Conservation (phyloP, 2,329 filamentous ascomycete genomes). For the Pseudogymnoascus sp. region DNA sequence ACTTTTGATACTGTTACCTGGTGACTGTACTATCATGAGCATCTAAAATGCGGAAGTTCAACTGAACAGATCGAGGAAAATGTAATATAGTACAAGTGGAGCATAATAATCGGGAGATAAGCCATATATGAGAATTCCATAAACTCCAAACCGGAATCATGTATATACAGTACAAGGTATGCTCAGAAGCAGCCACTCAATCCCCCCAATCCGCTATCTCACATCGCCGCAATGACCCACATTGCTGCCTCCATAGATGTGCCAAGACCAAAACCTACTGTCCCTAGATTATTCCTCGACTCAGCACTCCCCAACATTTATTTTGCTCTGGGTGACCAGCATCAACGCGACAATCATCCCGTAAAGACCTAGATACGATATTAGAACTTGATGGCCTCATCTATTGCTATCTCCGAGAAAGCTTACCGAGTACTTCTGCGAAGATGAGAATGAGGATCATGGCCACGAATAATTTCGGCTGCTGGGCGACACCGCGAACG, state of each 20-base stretch:
- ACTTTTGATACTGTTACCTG: background rate
- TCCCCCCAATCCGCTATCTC: background rate
- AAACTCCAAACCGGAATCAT: background rate
- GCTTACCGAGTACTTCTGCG: conserved; percentile 69
- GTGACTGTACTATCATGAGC: background rate
- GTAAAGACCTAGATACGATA: conserved; percentile 67
- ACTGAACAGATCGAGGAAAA: background rate
- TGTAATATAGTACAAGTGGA: background rate
- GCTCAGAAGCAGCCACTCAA: background rate
- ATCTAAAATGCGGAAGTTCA: background rate
- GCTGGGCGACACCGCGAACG: conserved; percentile 71
- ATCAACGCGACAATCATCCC: conserved; percentile 94
- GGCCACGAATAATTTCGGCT: conserved; percentile 62
- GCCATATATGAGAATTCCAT: background rate
- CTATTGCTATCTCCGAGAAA: background rate
- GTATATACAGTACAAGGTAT: background rate
- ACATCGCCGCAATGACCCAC: background rate
- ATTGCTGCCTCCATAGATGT: background rate
- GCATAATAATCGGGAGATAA: background rate
- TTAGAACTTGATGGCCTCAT: background rate
- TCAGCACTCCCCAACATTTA: conserved; percentile 40
- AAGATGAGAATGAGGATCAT: conserved; percentile 80
- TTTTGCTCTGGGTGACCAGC: conserved; percentile 86
- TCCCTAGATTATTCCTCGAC: background rate
- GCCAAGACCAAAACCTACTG: no score